phyloP scores from a whole-genome alignment of 371 early-diverging fungal genomes.

The Zancudomyces culisetae region DNA sequence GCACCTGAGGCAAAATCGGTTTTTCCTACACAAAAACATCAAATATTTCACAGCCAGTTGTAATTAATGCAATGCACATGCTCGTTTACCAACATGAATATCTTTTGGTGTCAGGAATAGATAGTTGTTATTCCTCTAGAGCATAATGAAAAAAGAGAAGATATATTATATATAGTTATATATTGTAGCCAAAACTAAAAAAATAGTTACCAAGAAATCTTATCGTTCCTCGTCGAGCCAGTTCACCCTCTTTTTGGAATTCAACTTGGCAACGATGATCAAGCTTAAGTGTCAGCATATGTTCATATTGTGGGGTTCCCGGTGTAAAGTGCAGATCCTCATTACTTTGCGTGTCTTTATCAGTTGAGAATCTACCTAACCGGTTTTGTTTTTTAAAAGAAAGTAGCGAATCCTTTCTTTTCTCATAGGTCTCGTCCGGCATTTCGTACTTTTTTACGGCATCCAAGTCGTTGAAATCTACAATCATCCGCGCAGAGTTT shows the following conservation, averaged over 20 bases:
- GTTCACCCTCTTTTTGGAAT: conserved; percentile 22
- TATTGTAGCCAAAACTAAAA: too few species aligned
- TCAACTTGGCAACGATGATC: conserved; percentile 77
- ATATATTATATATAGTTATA: too few species aligned
- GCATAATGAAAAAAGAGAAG: too few species aligned
- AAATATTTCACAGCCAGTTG: too few species aligned
- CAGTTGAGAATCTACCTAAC: conserved; percentile 66
- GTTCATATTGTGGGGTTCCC: not conserved
- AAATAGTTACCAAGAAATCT: conserved; percentile 37
- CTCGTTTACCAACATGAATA: too few species aligned
- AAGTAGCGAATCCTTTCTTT: conserved; percentile 55
- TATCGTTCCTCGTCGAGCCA: conserved; percentile 56
- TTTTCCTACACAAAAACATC: conserved; percentile 25
- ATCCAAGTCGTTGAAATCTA: conserved; percentile 64
- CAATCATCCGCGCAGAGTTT: not conserved
- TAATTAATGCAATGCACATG: too few species aligned
- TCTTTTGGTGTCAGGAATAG: too few species aligned
- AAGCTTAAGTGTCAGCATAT: conserved; percentile 29
- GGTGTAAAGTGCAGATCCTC: not conserved
- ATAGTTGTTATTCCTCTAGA: too few species aligned
- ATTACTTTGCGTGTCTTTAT: conserved; percentile 15
- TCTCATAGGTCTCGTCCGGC: conserved; percentile 65
- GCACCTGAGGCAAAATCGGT: conserved; percentile 57
- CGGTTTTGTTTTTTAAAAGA: conserved; percentile 78
- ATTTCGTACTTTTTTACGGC: conserved; percentile 85